A percentile compares a stretch with the other conserved stretches of the same genome.
Evolutionary conservation across 2,329 filamentous ascomycete genomes (phyloP).

Genomic region (Fusarium euwallaceae): DNA sequence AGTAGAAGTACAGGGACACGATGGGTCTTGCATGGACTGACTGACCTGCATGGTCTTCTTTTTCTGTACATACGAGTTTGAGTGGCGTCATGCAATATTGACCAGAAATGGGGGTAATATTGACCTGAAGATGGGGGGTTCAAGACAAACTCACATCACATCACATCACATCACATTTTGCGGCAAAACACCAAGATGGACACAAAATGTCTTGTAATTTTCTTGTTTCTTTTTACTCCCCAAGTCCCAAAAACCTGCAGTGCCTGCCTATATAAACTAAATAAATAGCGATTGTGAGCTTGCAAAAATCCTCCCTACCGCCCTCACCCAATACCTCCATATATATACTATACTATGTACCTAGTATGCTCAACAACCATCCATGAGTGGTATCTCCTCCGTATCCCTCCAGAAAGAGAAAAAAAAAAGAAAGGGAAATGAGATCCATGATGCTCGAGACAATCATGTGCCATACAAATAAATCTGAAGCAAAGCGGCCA

Average conservation of each 20-base stretch:
- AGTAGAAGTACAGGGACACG: neutral
- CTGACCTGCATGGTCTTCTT: neutral
- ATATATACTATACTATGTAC: conserved; percentile 17
- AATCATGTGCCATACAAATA: conserved; percentile 27
- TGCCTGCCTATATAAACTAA: conserved; percentile 25
- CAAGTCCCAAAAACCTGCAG: neutral
- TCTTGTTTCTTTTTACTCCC: conserved; percentile 14
- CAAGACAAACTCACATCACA: neutral
- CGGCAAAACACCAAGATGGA: neutral
- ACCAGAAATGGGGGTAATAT: neutral
- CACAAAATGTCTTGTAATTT: neutral
- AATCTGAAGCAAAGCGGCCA: conserved; percentile 21
- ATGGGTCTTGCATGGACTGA: neutral
- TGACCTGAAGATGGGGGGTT: neutral
- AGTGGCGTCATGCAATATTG: neutral
- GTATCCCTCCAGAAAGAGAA: conserved; percentile 25
- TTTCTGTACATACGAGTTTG: neutral
- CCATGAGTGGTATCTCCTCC: conserved; percentile 42
- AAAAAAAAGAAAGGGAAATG: conserved; percentile 17
- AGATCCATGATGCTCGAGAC: conserved; percentile 31
- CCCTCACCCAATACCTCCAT: conserved; percentile 32
- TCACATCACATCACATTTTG: neutral
- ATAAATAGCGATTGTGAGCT: conserved; percentile 32
- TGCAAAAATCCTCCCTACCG: conserved; percentile 17
- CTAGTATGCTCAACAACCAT: conserved; percentile 29